Base-by-base conservation (phyloP, 495 filamentous ascomycete species). In the Aspergillus cavernicola region DNA sequence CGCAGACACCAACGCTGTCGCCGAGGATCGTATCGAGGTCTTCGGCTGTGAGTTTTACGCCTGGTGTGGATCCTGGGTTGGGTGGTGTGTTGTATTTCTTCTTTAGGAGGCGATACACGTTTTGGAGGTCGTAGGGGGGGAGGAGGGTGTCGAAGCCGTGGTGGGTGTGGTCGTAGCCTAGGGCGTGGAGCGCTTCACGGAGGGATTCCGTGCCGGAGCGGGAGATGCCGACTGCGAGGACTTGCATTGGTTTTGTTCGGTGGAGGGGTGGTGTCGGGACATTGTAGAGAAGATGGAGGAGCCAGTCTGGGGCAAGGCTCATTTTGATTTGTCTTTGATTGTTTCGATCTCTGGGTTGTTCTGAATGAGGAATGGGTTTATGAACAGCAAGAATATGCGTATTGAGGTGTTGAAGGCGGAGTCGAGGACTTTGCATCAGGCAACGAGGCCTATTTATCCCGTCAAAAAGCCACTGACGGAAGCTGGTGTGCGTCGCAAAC, bases 1-100 rank as follows among this genome's bases (percentile, higher is more conserved):
- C 82, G 59, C 71, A 77, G 9, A 84, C 74, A 7, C 76, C 81
- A 43, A 74, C 66, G 56, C 61, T 62, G 50, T 77, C 58, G 6
- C 74, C 71, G 13, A 81, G 55, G 2, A 81, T 8, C 5, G 59
- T 49, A 58, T 81, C 78, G 22, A 78, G 79, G 32, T 80, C 74
- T n/a, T 65, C 46, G 1, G 54, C 58, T 6, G 62, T 66, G 11
- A 62, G 18, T 6, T 43, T 23, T 8, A 7, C 4, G 0, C 5
- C 26, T 12, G 15, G 15, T 10, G 28, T 19, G 1, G 16, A 1
- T 6, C 13, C 18, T 2, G 4, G 12, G 3, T 23, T 7, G 11
- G 13, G 1, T 4, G 44, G 43, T 33, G 44, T 51, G 23, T 32
- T 55, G 40, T 65, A 65, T 45, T 65, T 65, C 20, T 60, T 59